Evolutionary conservation across 208 protist genomes (phyloP), one percentile per base, ranked within the genome.

Genomic region (Acanthamoeba comandoni): DNA sequence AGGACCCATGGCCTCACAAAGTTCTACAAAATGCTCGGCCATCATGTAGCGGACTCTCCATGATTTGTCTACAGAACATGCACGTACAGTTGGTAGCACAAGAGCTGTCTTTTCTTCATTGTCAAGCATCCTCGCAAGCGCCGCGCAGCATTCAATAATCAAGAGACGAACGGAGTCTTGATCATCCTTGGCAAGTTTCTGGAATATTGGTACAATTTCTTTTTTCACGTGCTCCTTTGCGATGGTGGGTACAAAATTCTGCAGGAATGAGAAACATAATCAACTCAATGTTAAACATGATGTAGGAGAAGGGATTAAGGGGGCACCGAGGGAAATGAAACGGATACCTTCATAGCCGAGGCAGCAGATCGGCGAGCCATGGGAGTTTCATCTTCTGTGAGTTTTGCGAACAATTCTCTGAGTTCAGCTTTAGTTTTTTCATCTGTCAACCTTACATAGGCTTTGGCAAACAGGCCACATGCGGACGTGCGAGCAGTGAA

Each of bases 11-110:
- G 64, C 52, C 1, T 93, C 51, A 24, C 90, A 79, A 49, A 95
- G 35, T 62, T 96, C 92, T 69, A 60, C 90, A 62, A 99, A 96
- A n/a, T 97, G 95, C 91, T 99, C 98, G 12, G 98, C 98, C 19
- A 97, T 96, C 97, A 99, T 99, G 95, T 99, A 99, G 9, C 98
- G 96, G 55, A 99, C 98, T 17, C 98, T 96, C 98, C 98, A 99
- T 9, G 97, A 98, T 94, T 94, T 97, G 95, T 99, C 98, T 5
- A 87, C 64, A 4, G 96, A 92, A 49, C 97, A 95, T 26, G 90
- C 77, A 52, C 96, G 95, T 0, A 99, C 91, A 1, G 94, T 85
- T 17, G 95, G 92, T 17, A 99, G 91, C 26, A 99, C 91, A 5
- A 94, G 29, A n/a, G 94, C 79, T 15, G 93, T 85, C 49, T 94